Evolutionary conservation across 2,329 filamentous ascomycete genomes (phyloP), one percentile per base, ranked within the genome.

Genomic region (Botrytis fabae): DNA sequence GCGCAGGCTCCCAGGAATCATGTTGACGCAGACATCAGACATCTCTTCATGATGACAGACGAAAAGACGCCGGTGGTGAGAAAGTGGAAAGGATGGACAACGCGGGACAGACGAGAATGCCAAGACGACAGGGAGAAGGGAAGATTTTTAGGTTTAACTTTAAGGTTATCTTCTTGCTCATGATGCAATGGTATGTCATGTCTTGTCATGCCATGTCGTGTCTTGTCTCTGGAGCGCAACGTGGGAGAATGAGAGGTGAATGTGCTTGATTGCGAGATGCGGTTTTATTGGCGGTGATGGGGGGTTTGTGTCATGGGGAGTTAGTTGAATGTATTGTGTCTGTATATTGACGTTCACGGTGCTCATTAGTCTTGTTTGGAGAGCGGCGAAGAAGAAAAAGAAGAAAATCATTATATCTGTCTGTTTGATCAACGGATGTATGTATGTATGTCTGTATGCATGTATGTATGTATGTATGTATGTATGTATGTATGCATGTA

Each of bases 81-180:
- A 35, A 62, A 42, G 20, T 16, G 22, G 20, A 40, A 35, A 25
- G 14, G 51, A 57, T 54, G 6, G 51, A 28, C 22, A 5, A 25
- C 6, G 28, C 51, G 2, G 48, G 14, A 54, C 51, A 8, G 25
- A 54, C 48, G n/a, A 18, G 38, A 18, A 32, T 64, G n/a, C 64
- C 64, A 68, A 68, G 46, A 54, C 16, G 32, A 9, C 64, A 68
- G 46, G 64, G 64, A 48, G 16, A 12, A 68, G 9, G 46, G 22
- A 28, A 54, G 35, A 28, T 68, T 66, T 68, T 68, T 68, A 68
- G 64, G 46, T 68, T 68, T 68, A 54, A 22, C 25, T 68, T 68
- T 54, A 54, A 68, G 64, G 64, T 68, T 54, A 68, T 68, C 54
- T 66, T 28, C 22, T 3, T 40, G 8, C 38, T n/a, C 16, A 28